Base-by-base conservation (phyloP, 2,329 filamentous ascomycete genomes). In the Cordyceps fumosorosea region DNA sequence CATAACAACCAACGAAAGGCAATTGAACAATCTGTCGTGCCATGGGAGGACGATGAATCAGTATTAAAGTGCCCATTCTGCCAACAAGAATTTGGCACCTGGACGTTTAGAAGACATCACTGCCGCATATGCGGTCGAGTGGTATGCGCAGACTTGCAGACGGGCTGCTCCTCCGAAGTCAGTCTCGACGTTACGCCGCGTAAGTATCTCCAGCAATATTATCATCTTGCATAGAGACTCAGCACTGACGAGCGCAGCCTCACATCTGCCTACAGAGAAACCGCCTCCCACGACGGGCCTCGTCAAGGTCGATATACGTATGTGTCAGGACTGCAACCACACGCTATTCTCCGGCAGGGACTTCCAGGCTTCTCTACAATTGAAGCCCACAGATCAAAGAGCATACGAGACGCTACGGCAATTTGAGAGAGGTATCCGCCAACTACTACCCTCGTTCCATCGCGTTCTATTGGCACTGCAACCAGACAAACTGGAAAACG, bases 61-160 rank as follows among this genome's bases (percentile, higher is more conserved):
- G 92, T 99, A 6, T 65, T 81, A 2, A 87, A 87, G 66, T 99
- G 95, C 71, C 95, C 95, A 0, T 96, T 96, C 70, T 99, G 95
- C 69, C 90, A 96, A 71, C 95, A 99, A 69, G 91, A 96, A 62
- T 99, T 99, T 74, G 89, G 91, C 0, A 89, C 88, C 16, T 98
- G 96, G 83, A 90, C 91, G 1, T 96, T 98, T 70, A 85, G 95
- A 69, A 82, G 95, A 67, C 95, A 98, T 73, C 95, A 99, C 74
- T 99, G 95, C 75, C 85, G 95, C 60, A 88, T 96, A 75, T 99
- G 95, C 69, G 95, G 95, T 3, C 85, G 89, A 50, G 92, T 99
- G 0, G 91, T 99, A 0, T 99, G 95, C 71, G 91, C 91, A 14
- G 95, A 99, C 74, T 84, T 84, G 0, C 83, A 85, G 62, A 99